Evolutionary conservation across 306 rosid species (phyloP), one percentile per base, ranked within the genome.

Genomic region (Erythrophleum fordii): DNA sequence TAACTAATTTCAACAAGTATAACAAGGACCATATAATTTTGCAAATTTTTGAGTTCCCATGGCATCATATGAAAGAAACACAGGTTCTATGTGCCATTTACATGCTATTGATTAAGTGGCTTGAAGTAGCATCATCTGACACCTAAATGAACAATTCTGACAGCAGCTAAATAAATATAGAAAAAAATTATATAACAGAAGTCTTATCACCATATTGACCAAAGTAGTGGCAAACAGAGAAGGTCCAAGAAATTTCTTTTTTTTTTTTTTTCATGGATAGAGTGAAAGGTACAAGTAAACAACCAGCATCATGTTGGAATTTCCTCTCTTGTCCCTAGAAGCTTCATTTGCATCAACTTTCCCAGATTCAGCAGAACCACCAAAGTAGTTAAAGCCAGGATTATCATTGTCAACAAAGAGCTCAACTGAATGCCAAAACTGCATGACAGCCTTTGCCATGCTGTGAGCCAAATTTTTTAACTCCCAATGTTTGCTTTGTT

Each of bases 381-480:
- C 29, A 72, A 68, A 26, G 46, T 78, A 42, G 70, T 82, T 59
- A 80, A 58, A 52, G 41, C 70, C 69, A 68, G 76, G 84, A 80
- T 61, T 68, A 68, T 79, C 81, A 58, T 72, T 65, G 73, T 71
- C 81, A 70, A 86, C 58, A 83, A 70, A 82, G 77, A 71, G 77
- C 93, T 84, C 97, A 83, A 90, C 93, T 51, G 94, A 88, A 83
- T 77, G 79, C 98, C 98, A 93, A 86, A 93, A 93, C 84, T 90
- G 89, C 83, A 86, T 82, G 77, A 93, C 93, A 78, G 91, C 89
- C 82, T 87, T 90, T 9, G 97, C 92, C 82, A 90, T 82, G 76
- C 77, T 72, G 81, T 83, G 97, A 80, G 98, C 87, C 81, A 90
- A 83, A 83, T 69, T 66, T 83, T 85, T 91, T 46, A 81, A 48